A percentile compares a stretch with the other conserved stretches of the same genome.
Evolutionary conservation across 2,329 filamentous ascomycete genomes (phyloP).

Genomic region (Sporothrix pseudoabietina): DNA sequence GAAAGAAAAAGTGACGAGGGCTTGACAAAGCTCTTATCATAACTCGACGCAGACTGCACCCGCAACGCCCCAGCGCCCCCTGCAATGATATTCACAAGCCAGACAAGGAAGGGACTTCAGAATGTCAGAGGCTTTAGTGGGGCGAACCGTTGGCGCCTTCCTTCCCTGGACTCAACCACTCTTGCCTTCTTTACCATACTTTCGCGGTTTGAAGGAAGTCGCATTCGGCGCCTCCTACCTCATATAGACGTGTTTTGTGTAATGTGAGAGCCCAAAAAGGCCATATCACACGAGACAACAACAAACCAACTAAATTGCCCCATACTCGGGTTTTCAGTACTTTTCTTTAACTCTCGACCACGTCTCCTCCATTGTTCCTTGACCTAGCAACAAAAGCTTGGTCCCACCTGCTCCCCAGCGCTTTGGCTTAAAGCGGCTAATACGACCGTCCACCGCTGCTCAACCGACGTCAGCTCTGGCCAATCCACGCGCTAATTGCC

Average conservation of each 20-base stretch:
- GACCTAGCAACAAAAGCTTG: neutral
- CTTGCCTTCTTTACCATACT: neutral
- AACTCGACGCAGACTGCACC: neutral
- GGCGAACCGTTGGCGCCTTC: conserved; percentile 5
- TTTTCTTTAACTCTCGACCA: neutral
- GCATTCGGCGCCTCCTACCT: conserved; percentile 7
- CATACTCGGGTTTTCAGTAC: neutral
- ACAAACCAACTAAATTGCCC: conserved; percentile 11
- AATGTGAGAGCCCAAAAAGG: neutral
- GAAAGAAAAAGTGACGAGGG: neutral
- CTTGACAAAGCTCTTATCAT: neutral
- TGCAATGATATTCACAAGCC: neutral
- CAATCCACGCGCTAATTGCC: conserved; percentile 26
- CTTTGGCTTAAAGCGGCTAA: conserved; percentile 26
- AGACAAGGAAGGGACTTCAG: neutral
- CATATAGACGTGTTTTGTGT: neutral
- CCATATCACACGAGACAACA: conserved; percentile 15
- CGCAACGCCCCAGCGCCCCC: neutral
- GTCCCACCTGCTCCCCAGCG: conserved; percentile 1
- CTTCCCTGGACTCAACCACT: neutral
- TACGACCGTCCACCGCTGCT: conserved; percentile 20
- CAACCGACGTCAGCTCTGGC: conserved; percentile 31
- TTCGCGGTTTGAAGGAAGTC: conserved; percentile 9
- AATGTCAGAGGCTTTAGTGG: conserved; percentile 4
- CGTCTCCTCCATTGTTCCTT: neutral